Evolutionary conservation across 1,284 basidiomycete genomes (phyloP).

Genomic region (Malassezia nana): DNA sequence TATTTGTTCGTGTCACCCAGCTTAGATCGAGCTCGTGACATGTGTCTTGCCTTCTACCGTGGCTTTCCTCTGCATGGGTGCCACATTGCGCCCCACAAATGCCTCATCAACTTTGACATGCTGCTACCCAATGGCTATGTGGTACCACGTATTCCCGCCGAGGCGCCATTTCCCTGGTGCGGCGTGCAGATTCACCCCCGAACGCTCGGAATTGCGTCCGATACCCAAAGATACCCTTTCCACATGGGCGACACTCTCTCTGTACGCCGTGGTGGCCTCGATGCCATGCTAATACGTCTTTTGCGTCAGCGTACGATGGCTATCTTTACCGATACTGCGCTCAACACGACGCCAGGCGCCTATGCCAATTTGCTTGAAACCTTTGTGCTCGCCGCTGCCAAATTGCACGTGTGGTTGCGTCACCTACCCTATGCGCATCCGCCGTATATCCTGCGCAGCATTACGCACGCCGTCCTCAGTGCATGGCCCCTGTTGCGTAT

Average conservation of each 20-base stretch:
- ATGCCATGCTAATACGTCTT: constrained; percentile 29
- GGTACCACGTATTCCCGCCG: constrained; percentile 29
- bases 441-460: constrained; percentile 13
- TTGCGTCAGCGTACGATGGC: constrained; percentile 52
- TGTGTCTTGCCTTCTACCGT: constrained; percentile 67
- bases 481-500: constrained; percentile 18
- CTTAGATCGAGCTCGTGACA: constrained; percentile 58
- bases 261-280: constrained; percentile 33
- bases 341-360: constrained; percentile 61
- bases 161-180: constrained; percentile 41
- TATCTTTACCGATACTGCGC: constrained; percentile 64
- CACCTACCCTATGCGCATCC: constrained; percentile 44
- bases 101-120: constrained; percentile 67
- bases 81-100: constrained; percentile 77
- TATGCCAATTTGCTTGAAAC: constrained; percentile 77
- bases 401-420: constrained; percentile 68
- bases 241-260: constrained; percentile 47
- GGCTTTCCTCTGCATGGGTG: constrained; percentile 77
- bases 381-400: constrained; percentile 74
- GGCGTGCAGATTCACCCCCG: constrained; percentile 30
- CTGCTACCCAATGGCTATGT: constrained; percentile 61
- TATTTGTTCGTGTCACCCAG: constrained; percentile 78
- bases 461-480: constrained; percentile 19
- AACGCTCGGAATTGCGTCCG: constrained; percentile 29
- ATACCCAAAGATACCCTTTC: constrained; percentile 23